These are phyloP conservation scores for Penicillium angulare DNA, from an alignment of 495 filamentous ascomycete species.

Conservation along the genomic window DNA sequence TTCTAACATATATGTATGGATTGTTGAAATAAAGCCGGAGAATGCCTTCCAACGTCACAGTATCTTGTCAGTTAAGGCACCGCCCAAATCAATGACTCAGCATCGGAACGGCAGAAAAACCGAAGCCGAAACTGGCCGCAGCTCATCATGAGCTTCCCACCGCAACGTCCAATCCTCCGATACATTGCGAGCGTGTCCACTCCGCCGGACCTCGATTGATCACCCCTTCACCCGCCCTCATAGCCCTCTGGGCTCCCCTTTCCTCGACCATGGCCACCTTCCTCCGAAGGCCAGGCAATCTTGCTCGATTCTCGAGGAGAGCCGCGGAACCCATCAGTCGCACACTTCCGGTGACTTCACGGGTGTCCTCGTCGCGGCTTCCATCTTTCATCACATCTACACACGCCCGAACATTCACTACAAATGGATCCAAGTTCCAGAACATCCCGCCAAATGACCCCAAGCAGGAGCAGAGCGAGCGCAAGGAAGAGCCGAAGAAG, in stretches of 20 bases:
- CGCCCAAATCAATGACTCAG: constrained; percentile 20
- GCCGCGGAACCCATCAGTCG: constrained; percentile 46
- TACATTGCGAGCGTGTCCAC: constrained; percentile 28
- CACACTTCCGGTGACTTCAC: constrained; percentile 37
- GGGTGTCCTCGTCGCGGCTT: constrained; percentile 35
- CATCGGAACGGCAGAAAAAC: constrained; percentile 24
- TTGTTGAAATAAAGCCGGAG: not conserved
- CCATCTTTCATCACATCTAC: constrained; percentile 47
- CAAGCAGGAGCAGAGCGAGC: constrained; percentile 25
- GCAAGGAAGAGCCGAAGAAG: constrained; percentile 38
- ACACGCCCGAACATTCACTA: constrained; percentile 55
- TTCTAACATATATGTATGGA: too few relatives aligned
- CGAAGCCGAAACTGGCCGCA: constrained; percentile 26
- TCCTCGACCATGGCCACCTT: constrained; percentile 61
- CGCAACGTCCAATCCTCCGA: constrained; percentile 17
- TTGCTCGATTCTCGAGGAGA: constrained; percentile 60
- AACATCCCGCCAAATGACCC: constrained; percentile 36
- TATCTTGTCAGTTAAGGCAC: not conserved
- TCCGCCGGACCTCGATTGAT: constrained; percentile 25
- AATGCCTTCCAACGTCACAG: constrained; percentile 10
- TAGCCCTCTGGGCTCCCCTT: constrained; percentile 37
- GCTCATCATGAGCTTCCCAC: constrained; percentile 24
- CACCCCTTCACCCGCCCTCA: constrained; percentile 19
- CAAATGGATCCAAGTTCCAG: constrained; percentile 46
- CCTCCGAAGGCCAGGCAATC: constrained; percentile 62